Percentiles rank a stretch among this genome's conserved stretches.
These are phyloP conservation scores for Coleophoma cylindrospora DNA, from an alignment of 2,329 filamentous ascomycete species.

Conservation along the genomic window DNA sequence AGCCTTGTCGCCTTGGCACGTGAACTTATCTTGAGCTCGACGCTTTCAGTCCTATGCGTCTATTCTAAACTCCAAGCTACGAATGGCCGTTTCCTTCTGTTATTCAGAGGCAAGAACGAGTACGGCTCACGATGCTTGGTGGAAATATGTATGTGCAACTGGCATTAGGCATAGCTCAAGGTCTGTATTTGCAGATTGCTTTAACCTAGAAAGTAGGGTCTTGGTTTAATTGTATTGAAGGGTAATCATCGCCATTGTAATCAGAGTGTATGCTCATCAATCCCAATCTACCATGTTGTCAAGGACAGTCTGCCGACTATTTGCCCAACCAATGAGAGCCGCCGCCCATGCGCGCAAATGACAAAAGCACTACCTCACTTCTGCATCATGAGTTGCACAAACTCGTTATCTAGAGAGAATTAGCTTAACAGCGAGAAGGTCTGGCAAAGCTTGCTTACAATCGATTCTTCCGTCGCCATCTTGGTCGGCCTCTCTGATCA, in stretches of 20 bases:
- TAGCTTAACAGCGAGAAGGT: conserved; percentile 19
- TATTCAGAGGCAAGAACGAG: too few relatives aligned
- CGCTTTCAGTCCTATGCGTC: too few relatives aligned
- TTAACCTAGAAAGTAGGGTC: too few relatives aligned
- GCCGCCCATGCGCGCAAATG: too few relatives aligned
- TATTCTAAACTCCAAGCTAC: too few relatives aligned
- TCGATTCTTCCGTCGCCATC: conserved; percentile 86
- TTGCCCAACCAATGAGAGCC: not conserved
- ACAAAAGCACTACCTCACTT: conserved; percentile 49
- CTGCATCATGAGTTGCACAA: conserved; percentile 94
- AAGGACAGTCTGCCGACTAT: not conserved
- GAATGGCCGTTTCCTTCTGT: too few relatives aligned
- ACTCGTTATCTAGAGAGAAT: conserved; percentile 69
- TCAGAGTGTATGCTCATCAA: conserved; percentile 7
- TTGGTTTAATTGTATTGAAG: conserved; percentile 6
- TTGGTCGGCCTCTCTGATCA: conserved; percentile 89
- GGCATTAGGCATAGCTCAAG: too few relatives aligned
- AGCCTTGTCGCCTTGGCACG: too few relatives aligned
- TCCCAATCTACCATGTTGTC: conserved; percentile 8
- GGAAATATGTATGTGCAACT: too few relatives aligned
- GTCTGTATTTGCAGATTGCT: not conserved
- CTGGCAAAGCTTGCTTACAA: conserved; percentile 49
- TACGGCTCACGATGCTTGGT: too few relatives aligned
- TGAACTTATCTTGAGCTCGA: too few relatives aligned
- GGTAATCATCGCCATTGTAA: conserved; percentile 18